These are phyloP conservation scores for Euclidium syriacum DNA, from an alignment of 345 rosid species.

Conservation along the genomic window DNA sequence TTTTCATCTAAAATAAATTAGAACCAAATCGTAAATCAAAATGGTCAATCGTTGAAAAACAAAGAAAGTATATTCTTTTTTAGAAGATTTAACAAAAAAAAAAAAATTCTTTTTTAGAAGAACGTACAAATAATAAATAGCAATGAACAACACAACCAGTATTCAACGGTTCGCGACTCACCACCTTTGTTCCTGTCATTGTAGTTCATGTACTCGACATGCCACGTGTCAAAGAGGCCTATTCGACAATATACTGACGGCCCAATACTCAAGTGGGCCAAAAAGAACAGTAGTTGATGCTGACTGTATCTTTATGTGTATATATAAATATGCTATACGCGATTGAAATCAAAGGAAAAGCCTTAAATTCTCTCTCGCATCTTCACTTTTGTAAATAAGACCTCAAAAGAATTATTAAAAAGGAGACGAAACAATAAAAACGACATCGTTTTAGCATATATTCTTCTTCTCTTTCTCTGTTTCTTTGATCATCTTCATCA, in stretches of 20 bases:
- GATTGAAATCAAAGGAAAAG: conserved; percentile 9
- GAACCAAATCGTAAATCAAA: too few relatives aligned
- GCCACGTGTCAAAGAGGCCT: conserved; percentile 23
- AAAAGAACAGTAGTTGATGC: conserved; percentile 14
- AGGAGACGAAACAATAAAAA: neutral
- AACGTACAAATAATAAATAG: conserved; percentile 9
- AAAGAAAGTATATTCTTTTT: neutral
- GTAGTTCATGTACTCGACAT: neutral
- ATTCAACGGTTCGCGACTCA: conserved; percentile 14
- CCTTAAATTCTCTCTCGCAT: conserved; percentile 5
- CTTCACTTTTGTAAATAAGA: neutral
- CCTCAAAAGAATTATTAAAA: conserved; percentile 4
- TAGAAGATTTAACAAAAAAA: conserved; percentile 4
- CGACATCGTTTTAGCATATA: neutral
- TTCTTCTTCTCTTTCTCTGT: neutral
- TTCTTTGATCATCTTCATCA: neutral
- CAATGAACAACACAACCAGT: neutral
- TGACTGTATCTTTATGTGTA: conserved; percentile 9
- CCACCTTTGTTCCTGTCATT: neutral
- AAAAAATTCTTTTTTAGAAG: conserved; percentile 10
- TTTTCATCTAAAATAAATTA: too few relatives aligned
- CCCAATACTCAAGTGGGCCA: conserved; percentile 6
- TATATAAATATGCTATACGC: conserved; percentile 2
- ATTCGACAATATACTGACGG: neutral
- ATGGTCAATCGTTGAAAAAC: too few relatives aligned